Conservation (phyloP, 2,329 filamentous ascomycete species). For the Grosmannia huntii region DNA sequence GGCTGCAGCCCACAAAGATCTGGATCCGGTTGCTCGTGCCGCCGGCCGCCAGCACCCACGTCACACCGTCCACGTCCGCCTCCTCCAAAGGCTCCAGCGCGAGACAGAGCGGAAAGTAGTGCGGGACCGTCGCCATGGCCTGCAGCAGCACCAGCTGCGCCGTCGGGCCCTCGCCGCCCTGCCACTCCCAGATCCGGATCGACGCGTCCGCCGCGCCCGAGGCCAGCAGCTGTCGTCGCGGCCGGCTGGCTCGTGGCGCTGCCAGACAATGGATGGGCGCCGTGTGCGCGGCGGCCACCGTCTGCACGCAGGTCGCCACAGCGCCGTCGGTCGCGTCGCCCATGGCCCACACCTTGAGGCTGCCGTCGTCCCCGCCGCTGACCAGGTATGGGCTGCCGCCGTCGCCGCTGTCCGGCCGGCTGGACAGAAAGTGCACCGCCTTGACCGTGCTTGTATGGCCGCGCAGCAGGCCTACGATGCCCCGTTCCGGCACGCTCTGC, state of each 20-base stretch:
- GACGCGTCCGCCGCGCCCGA: conserved; percentile 74
- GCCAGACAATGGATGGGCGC: conserved; percentile 61
- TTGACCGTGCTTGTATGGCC: conserved; percentile 75
- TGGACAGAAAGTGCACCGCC: conserved; percentile 64
- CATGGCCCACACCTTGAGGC: conserved; percentile 58
- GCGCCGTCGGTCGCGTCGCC: conserved; percentile 12
- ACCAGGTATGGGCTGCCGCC: conserved; percentile 44
- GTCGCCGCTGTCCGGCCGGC: background rate
- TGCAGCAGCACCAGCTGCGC: conserved; percentile 44
- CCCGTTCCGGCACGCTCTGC: conserved; percentile 19
- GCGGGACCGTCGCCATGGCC: conserved; percentile 59
- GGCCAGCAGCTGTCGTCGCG: conserved; percentile 36
- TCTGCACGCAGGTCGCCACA: conserved; percentile 34
- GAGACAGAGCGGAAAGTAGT: conserved; percentile 70
- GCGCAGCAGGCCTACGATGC: conserved; percentile 53
- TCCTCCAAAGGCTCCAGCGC: conserved; percentile 58
- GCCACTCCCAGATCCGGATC: conserved; percentile 50
- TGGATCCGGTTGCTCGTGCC: conserved; percentile 78
- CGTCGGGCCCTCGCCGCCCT: background rate
- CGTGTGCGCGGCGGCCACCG: conserved; percentile 53
- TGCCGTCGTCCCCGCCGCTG: conserved; percentile 71
- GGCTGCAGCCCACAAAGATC: conserved; percentile 46
- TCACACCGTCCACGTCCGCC: conserved; percentile 45
- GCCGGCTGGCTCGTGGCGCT: conserved; percentile 13
- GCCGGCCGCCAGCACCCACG: conserved; percentile 64